Evolutionary conservation across 768 basidiomycete species (phyloP), one percentile per base, ranked within the genome.

Genomic region (Lyophyllum shimeji): DNA sequence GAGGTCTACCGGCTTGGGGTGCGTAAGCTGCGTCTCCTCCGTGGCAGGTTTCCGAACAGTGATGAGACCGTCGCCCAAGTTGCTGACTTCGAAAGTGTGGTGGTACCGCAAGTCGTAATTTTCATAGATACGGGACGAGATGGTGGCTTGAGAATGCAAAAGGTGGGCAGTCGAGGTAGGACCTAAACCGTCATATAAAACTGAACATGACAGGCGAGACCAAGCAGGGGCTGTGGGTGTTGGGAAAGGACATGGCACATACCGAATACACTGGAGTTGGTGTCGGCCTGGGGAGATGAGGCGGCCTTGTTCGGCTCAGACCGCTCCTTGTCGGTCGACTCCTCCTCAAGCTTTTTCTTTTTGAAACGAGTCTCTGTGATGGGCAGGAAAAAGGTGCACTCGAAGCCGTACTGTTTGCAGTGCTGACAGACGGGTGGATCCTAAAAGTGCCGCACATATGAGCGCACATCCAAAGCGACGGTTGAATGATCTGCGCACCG

Each of bases 351-450:
- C 62, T 90, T 89, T 76, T 94, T 94, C 78, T 97, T 97, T 76
- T 98, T 98, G 82, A 98, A 99, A 18, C 97, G 87, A 0, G 97
- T 99, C 71, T 98, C 97, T 9, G 96, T 93, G 63, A 99, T 99
- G 39, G 97, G 97, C 12, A 98, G 84, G 78, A 97, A 96, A 74
- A 95, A 97, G 5, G 95, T 97, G 70, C 96, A 97, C 60, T 96
- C 93, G 62, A 95, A 92, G 43, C 84, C 82, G 65, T 94, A 93
- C 67, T 94, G 92, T 66, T 93, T 91, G 81, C 96, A 98, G 70
- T 98, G 95, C 63, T 94, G 90, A 67, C 95, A 98, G 47, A 90
- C 66, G 17, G 90, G 86, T 0, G 90, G 89, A 2, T 93, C 89
- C 63, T 77, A 48, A 11, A 46, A 45, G 55, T n/a, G 53, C 37